Evolutionary conservation across 805 yeast genomes (phyloP), one percentile per base, ranked within the genome.

Genomic region (Pichia rugopelliculosa): DNA sequence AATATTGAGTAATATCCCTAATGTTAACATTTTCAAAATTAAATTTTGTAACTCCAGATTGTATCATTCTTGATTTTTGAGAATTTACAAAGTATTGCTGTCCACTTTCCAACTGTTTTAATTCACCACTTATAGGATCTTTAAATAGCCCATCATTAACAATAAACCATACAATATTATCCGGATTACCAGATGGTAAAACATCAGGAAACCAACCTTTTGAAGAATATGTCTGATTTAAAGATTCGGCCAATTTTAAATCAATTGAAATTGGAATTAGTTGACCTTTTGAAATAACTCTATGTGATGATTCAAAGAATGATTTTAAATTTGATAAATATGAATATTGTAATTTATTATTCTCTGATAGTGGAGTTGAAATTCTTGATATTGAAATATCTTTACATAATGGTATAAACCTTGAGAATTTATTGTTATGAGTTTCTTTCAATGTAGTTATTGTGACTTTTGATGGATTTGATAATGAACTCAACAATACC

Each of bases 131-230:
- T 11, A 40, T 25, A 7, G 47, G 50, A 18, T 44, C 40, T 3
- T 63, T 69, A 4, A 73, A 74, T 6, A 67, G 58, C 4, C 81
- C 68, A 7, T 76, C 82, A 2, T 77, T 71, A 2, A 91, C 76
- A 54, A 77, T 77, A 64, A 89, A 91, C 96, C 96, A 91, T 0
- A 89, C 95, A 18, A 90, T 75, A 0, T 78, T 70, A 59, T 89
- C 87, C 1, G 86, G 80, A 21, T 71, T 72, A 0, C 87, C 87
- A 3, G 68, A 64, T 0, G 89, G 88, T 2, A 77, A 65, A 4
- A 72, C 66, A 2, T 62, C 62, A 0, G 69, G 69, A 13, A 59
- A 59, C 10, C 50, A 51, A n/a, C 26, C 49, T 22, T 27, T 41
- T 12, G 21, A 17, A 21, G 59, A 54, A 60, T 70, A 58, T 5